phyloP scores from a whole-genome alignment of 2,329 filamentous ascomycete genomes.

The Coniochaeta ligniaria region DNA sequence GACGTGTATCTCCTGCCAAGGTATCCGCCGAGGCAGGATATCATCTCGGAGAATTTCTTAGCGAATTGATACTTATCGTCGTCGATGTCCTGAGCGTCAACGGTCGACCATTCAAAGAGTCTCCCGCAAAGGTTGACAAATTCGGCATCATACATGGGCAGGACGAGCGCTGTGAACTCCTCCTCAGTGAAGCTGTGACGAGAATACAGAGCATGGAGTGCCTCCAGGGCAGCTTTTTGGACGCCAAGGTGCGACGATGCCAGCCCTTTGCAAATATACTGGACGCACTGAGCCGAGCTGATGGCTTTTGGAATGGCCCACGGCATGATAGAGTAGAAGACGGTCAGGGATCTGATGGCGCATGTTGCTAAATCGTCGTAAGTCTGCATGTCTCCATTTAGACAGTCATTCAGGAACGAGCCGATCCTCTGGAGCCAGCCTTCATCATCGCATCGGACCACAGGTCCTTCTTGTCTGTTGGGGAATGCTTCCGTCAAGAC shows the following conservation, averaged over 20 bases:
- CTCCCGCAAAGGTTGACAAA: conserved; percentile 65
- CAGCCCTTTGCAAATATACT: conserved; percentile 63
- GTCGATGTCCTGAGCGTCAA: conserved; percentile 76
- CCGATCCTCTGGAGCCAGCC: conserved; percentile 82
- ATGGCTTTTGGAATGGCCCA: conserved; percentile 88
- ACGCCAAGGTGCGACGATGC: conserved; percentile 63
- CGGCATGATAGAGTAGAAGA: conserved; percentile 70
- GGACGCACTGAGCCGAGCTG: conserved; percentile 61
- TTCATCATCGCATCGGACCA: conserved; percentile 70
- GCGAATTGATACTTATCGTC: conserved; percentile 87
- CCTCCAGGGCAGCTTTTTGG: conserved; percentile 75
- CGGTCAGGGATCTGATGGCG: conserved; percentile 68
- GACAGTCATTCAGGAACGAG: conserved; percentile 65
- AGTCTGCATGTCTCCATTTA: conserved; percentile 56
- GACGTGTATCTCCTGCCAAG: conserved; percentile 69
- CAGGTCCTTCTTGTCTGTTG: conserved; percentile 58
- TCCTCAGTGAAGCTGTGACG: conserved; percentile 67
- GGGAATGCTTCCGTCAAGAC: conserved; percentile 73
- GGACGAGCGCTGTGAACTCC: conserved; percentile 71
- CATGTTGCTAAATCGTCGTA: conserved; percentile 63
- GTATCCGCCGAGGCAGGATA: conserved; percentile 79
- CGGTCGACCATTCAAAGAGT: conserved; percentile 72
- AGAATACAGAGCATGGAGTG: conserved; percentile 74
- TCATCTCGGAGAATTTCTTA: conserved; percentile 91
- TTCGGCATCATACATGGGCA: conserved; percentile 68